A percentile compares a stretch with the other conserved stretches of the same genome.
Evolutionary conservation across 805 yeast species (phyloP).

Genomic region (Jamesozyma rosinii): DNA sequence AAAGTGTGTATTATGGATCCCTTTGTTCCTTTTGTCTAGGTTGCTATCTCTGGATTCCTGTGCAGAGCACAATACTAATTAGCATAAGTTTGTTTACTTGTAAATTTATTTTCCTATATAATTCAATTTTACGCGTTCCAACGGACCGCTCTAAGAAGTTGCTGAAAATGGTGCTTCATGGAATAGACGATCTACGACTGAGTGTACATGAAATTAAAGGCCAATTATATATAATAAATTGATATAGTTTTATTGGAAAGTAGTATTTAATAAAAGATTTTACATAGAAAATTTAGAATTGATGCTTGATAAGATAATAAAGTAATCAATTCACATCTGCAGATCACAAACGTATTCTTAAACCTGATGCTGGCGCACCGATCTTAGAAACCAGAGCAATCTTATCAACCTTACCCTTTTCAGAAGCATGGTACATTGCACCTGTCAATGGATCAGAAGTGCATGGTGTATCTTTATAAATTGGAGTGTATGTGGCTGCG

Average conservation of each 20-base stretch:
- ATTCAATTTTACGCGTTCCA: background rate
- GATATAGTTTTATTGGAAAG: background rate
- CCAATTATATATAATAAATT: background rate
- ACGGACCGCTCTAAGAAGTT: background rate
- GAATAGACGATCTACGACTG: too few species aligned
- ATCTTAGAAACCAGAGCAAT: slow-evolving; percentile 69
- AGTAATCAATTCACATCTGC: background rate
- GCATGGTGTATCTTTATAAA: slow-evolving; percentile 61
- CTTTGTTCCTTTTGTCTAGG: background rate
- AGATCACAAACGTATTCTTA: slow-evolving; percentile 38
- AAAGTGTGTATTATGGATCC: too few species aligned
- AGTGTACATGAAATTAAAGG: background rate
- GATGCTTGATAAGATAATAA: background rate
- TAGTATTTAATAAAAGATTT: too few species aligned
- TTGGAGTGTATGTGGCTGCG: slow-evolving; percentile 79
- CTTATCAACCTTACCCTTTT: slow-evolving; percentile 69
- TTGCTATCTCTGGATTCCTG: too few species aligned
- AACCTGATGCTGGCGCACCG: slow-evolving; percentile 89
- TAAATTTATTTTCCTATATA: background rate
- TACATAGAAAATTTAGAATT: background rate
- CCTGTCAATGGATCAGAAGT: slow-evolving; percentile 81
- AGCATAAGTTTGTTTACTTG: background rate
- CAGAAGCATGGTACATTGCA: slow-evolving; percentile 69
- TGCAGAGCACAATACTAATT: too few species aligned
- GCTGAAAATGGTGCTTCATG: background rate